Conservation (phyloP, 208 protist species). For the Leishmania mexicana region DNA sequence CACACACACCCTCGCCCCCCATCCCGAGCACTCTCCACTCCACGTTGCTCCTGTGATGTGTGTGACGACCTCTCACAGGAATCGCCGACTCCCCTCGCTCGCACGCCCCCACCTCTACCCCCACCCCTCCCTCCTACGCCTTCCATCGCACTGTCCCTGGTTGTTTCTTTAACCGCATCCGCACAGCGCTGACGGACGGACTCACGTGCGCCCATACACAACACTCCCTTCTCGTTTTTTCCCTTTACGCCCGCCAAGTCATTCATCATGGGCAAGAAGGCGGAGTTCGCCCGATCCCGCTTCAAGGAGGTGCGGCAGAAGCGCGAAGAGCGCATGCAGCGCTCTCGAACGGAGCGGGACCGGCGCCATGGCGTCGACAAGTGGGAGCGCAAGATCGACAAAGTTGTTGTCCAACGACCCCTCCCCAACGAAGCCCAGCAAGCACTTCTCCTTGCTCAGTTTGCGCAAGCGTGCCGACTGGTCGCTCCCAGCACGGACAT, state of each 20-base stretch:
- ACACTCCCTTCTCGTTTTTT: neutral
- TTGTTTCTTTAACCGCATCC: neutral
- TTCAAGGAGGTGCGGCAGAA: slow-evolving; percentile 59
- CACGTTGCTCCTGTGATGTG: neutral
- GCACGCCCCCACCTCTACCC: no score
- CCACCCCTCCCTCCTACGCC: neutral
- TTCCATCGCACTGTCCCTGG: neutral
- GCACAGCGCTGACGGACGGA: neutral
- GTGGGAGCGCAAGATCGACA: slow-evolving; percentile 53
- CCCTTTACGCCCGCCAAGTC: neutral
- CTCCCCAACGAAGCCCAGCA: slow-evolving; percentile 48
- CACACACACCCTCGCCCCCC: neutral
- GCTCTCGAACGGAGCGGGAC: slow-evolving; percentile 51
- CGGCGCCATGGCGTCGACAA: slow-evolving; percentile 66
- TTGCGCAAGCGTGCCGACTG: slow-evolving; percentile 79
- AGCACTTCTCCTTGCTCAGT: slow-evolving; percentile 65
- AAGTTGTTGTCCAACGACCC: slow-evolving; percentile 40
- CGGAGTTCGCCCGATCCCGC: slow-evolving; percentile 57
- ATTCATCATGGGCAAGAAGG: slow-evolving; percentile 69
- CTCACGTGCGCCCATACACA: neutral
- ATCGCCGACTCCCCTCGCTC: neutral
- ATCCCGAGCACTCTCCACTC: neutral
- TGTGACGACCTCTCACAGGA: neutral
- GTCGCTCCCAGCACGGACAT: slow-evolving; percentile 62
- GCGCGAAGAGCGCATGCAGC: slow-evolving; percentile 58